These are phyloP conservation scores for Yarrowia osloensis DNA, from an alignment of 805 yeast genomes.

Conservation along the genomic window DNA sequence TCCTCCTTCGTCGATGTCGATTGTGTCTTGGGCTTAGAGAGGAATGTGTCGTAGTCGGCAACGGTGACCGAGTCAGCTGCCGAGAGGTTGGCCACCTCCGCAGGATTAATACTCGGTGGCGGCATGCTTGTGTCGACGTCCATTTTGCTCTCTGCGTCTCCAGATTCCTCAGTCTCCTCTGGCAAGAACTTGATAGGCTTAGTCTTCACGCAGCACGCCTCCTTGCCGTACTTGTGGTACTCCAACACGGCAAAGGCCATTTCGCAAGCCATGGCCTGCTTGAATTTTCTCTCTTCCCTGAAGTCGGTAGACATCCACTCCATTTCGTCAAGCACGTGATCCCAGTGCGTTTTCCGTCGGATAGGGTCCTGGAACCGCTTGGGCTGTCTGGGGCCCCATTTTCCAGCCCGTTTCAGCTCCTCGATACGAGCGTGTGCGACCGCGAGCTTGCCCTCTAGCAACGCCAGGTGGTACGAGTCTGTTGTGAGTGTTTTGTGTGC, in stretches of 20 bases:
- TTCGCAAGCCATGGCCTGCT: slow-evolving; percentile 65
- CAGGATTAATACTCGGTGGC: slow-evolving; percentile 28
- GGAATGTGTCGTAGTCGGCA: slow-evolving; percentile 1
- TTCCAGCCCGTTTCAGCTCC: slow-evolving; percentile 79
- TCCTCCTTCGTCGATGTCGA: slow-evolving; percentile 22
- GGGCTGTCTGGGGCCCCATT: slow-evolving; percentile 92
- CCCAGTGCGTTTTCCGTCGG: slow-evolving; percentile 63
- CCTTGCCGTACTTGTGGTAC: slow-evolving; percentile 76
- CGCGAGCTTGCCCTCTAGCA: slow-evolving; percentile 87
- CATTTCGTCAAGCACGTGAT: slow-evolving; percentile 69
- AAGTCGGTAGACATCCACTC: slow-evolving; percentile 83
- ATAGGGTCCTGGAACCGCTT: slow-evolving; percentile 68
- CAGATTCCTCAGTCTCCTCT: background rate
- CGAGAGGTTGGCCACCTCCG: background rate
- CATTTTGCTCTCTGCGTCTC: slow-evolving; percentile 31
- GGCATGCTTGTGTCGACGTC: slow-evolving; percentile 23
- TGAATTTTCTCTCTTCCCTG: slow-evolving; percentile 67
- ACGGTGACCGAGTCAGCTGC: slow-evolving; percentile 2
- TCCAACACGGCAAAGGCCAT: slow-evolving; percentile 74
- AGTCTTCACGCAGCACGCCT: slow-evolving; percentile 57
- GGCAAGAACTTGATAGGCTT: slow-evolving; percentile 47
- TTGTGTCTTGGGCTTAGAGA: background rate
- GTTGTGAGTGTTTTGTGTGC: slow-evolving; percentile 86
- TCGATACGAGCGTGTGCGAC: slow-evolving; percentile 89
- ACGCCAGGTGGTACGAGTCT: slow-evolving; percentile 78